Conservation (phyloP, 2,329 filamentous ascomycete species). For the Colletotrichum sp. region DNA sequence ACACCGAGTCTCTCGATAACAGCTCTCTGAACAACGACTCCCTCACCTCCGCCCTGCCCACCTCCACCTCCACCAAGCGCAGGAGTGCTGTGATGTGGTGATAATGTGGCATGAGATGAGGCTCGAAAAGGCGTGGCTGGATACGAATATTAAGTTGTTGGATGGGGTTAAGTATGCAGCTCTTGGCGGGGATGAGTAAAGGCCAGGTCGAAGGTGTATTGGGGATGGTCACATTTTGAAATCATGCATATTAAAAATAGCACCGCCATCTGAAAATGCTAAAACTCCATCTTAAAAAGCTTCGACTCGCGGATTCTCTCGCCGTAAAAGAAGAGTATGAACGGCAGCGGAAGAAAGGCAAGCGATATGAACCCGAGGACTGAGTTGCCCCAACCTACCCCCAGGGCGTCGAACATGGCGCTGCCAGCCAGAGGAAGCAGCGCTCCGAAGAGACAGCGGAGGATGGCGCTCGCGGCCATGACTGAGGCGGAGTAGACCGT, state of each 20-base stretch:
- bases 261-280: no score
- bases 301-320: conserved; percentile 28
- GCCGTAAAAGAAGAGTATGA: conserved; percentile 49
- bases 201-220: no score
- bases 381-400: conserved; percentile 59
- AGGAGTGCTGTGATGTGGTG: background rate
- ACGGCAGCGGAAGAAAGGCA: conserved; percentile 49
- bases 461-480: conserved; percentile 67
- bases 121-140: background rate
- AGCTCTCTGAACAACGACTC: background rate
- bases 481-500: conserved; percentile 66
- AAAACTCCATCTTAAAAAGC: background rate
- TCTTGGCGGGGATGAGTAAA: no score
- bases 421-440: conserved; percentile 56
- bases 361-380: conserved; percentile 47
- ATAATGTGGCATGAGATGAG: background rate
- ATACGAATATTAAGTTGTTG: background rate
- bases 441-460: conserved; percentile 53
- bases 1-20: background rate
- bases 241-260: no score
- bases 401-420: conserved; percentile 53
- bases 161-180: background rate
- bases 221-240: no score
- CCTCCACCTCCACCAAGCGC: background rate
- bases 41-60: background rate